These are phyloP conservation scores for Suaeda aralocaspica DNA, from an alignment of 148 eudicot genomes.

Conservation along the genomic window DNA sequence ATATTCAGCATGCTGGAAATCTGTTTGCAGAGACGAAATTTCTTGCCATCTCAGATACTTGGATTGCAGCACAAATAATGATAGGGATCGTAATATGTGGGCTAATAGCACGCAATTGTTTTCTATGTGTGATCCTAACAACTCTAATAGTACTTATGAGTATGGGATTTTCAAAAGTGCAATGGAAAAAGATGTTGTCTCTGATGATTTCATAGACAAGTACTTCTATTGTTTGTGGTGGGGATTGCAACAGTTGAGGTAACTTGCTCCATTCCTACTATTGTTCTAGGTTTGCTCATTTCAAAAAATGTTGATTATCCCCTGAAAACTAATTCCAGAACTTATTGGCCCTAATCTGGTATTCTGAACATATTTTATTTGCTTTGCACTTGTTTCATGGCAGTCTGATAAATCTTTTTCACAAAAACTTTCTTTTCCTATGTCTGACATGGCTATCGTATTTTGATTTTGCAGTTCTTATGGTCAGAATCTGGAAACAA, in stretches of 20 bases:
- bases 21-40: constrained; percentile 34
- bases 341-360: too few relatives aligned
- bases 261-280: too few relatives aligned
- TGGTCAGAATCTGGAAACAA: constrained; percentile 56
- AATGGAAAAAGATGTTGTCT: constrained; percentile 43
- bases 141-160: constrained; percentile 28
- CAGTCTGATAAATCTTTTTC: too few relatives aligned
- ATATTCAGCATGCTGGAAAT: constrained; percentile 58
- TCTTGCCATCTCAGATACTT: constrained; percentile 39
- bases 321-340: too few relatives aligned
- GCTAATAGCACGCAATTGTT: constrained; percentile 44
- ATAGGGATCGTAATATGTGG: constrained; percentile 39
- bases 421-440: too few relatives aligned
- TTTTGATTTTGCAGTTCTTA: constrained; percentile 51
- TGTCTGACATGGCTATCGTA: neutral
- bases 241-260: constrained; percentile 72
- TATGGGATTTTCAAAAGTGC: constrained; percentile 54
- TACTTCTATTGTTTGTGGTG: constrained; percentile 76
- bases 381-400: too few relatives aligned
- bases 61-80: constrained; percentile 39
- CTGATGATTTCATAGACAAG: constrained; percentile 42
- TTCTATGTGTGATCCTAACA: constrained; percentile 37
- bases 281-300: too few relatives aligned
- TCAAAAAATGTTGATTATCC: too few relatives aligned
- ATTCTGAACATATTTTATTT: too few relatives aligned